These are phyloP conservation scores for Xylaria acuta DNA, from an alignment of 495 filamentous ascomycete species.

Conservation along the genomic window DNA sequence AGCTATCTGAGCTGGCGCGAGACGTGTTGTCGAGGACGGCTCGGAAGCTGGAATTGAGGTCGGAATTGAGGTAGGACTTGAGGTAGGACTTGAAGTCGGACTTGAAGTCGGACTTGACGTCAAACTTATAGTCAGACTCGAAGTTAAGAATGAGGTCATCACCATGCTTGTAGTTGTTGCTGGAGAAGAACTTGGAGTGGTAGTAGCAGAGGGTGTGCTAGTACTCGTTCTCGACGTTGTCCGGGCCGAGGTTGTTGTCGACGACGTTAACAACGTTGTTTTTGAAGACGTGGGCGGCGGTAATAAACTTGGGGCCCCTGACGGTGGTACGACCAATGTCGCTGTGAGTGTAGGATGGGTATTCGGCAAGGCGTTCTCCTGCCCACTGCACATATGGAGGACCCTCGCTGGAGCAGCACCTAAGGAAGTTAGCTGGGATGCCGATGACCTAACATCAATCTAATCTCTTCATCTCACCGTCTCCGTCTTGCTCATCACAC, in stretches of 20 bases:
- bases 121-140: constrained; percentile 13
- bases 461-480: constrained; percentile 41
- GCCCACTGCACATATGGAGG: constrained; percentile 64
- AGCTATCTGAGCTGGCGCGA: constrained; percentile 49
- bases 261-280: constrained; percentile 23
- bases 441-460: neutral
- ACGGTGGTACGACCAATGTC: constrained; percentile 53
- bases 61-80: neutral
- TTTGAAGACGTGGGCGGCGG: constrained; percentile 27
- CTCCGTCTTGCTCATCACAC: constrained; percentile 45
- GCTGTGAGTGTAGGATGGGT: constrained; percentile 69
- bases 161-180: constrained; percentile 24
- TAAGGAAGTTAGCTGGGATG: constrained; percentile 36
- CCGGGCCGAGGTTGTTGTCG: constrained; percentile 15
- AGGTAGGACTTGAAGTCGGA: constrained; percentile 26
- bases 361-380: constrained; percentile 58
- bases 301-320: constrained; percentile 35
- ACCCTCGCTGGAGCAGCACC: constrained; percentile 47
- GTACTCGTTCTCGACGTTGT: constrained; percentile 29
- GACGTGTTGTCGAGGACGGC: constrained; percentile 26
- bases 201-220: constrained; percentile 27
- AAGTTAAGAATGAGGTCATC: constrained; percentile 12
- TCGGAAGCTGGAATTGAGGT: constrained; percentile 22
- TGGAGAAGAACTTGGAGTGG: constrained; percentile 25
- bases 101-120: constrained; percentile 17